Base-by-base conservation (phyloP, 768 basidiomycete genomes). In the Fomitopsis serialis region DNA sequence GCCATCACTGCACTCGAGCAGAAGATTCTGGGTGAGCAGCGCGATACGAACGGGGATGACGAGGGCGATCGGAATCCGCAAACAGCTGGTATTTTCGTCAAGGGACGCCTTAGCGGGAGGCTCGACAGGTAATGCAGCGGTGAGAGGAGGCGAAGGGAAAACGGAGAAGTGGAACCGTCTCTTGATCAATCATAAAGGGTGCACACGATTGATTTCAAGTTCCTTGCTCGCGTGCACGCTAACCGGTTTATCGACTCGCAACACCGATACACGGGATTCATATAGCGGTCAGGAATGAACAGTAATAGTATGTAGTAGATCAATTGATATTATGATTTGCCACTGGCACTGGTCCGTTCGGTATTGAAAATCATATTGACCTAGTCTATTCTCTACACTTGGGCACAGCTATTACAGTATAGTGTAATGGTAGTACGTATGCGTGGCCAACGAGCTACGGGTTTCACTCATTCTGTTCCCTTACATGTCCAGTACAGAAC, bases 161-260 rank as follows among this genome's bases (percentile, higher is more conserved):
- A 82, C 82, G 49, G 86, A 92, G 61, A 87, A 84, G 58, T 91
- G 92, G 79, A 76, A 78, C 48, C 82, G 80, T 53, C 74, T 86
- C 54, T 79, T 90, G 34, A 71, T 73, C 0, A 82, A 89, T 63
- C 97, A 99, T 68, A 97, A 96, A 69, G 76, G 80, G 95, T 90
- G 60, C 57, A 87, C 74, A 52, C 49, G 44, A 58, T 27, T 57
- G 36, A 13, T 8, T 56, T 23, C 25, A 12, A 19, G 11, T 47
- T 12, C n/a, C 15, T 52, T 4, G 29, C 6, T 40, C 19, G 46
- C 42, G n/a, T 40, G 17, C 27, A n/a, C 25, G 25, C 24, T 47
- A 7, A 47, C 15, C 27, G 32, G 24, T 35, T 3, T 27, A 12
- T 60, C 97, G 95, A 54, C 80, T 98, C 5, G 92, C 90, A n/a